Percentiles rank a stretch among this genome's conserved stretches.
These are phyloP conservation scores for Xylaria sp. DNA, from an alignment of 2,329 filamentous ascomycete species.

Conservation along the genomic window DNA sequence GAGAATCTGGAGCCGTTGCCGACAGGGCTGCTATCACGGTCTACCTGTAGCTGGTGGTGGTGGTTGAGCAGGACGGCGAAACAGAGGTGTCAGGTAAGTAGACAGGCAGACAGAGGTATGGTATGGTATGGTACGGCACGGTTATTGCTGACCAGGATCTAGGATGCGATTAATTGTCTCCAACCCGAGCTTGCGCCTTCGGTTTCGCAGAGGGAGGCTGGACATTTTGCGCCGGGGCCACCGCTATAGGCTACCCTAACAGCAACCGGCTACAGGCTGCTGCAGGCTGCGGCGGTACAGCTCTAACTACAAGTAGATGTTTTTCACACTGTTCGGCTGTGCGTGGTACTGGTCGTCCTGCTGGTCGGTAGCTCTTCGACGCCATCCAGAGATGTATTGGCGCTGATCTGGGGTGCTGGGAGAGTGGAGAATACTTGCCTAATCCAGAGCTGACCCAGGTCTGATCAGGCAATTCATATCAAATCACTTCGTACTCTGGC, in stretches of 20 bases:
- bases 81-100: constrained; percentile 9
- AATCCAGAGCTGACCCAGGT: constrained; percentile 24
- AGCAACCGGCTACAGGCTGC: neutral
- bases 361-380: neutral
- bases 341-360: neutral
- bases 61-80: constrained; percentile 21
- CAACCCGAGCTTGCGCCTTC: constrained; percentile 35
- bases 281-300: constrained; percentile 11
- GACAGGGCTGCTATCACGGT: constrained; percentile 21
- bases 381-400: constrained; percentile 5
- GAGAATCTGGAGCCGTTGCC: constrained; percentile 6
- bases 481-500: neutral
- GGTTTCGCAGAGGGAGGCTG: constrained; percentile 23
- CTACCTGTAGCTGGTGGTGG: constrained; percentile 17
- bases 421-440: constrained; percentile 27
- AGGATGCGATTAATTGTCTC: constrained; percentile 31
- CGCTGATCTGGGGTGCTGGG: constrained; percentile 30
- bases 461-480: constrained; percentile 25
- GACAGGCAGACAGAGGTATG: neutral
- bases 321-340: constrained; percentile 22
- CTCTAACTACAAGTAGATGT: neutral
- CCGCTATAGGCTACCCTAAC: neutral
- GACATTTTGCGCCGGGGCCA: constrained; percentile 16
- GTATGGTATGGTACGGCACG: constrained; percentile 11
- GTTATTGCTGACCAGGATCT: constrained; percentile 12